Base-by-base conservation (phyloP, 1,284 basidiomycete genomes). In the Irpex rosettiformis region DNA sequence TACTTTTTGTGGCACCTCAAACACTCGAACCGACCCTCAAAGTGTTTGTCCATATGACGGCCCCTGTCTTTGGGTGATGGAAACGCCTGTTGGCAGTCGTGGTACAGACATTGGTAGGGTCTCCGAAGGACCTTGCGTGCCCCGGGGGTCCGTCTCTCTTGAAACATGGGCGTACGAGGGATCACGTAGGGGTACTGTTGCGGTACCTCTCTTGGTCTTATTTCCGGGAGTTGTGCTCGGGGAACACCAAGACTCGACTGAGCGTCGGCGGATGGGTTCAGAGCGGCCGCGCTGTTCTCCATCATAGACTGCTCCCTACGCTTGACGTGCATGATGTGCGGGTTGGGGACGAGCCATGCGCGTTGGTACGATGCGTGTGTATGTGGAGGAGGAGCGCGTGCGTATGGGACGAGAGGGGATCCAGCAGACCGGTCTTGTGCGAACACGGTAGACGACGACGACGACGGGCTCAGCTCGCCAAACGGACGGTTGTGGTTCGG, bases 321-420 rank as follows among this genome's bases (percentile, higher is more conserved):
- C 48, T 51, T 51, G 16, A 51, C 10, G 48, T 51, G 48, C 48
- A 51, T 51, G 22, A 29, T 29, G 48, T 51, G 48, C 4, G 48
- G 48, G 48, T 16, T 51, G 25, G 48, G 48, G 11, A 51, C 48
- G 16, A 51, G 48, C 48, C 48, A 51, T 10, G 48, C 18, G 13
- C 48, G 48, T 27, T 25, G 48, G 25, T 25, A 51, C 22, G 48
- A 7, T 6, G 22, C 13, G 48, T 51, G 48, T 28, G 43, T 45
- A 18, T 13, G 43, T 0, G 43, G 16, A 8, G 48, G 48, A 51
- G 48, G 27, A 7, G 48, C 48, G 13, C 48, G 48, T 7, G 48
- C 27, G 27, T 29, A 29, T 6, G 48, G 27, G 24, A 51, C 48
- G 48, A 29, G n/a, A 7, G 48, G 48, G 7, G 48, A 2, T 18